Percentiles rank a stretch among this genome's conserved stretches.
These are phyloP conservation scores for Ceratobasidium sp. DNA, from an alignment of 1,284 basidiomycete species.

Conservation along the genomic window DNA sequence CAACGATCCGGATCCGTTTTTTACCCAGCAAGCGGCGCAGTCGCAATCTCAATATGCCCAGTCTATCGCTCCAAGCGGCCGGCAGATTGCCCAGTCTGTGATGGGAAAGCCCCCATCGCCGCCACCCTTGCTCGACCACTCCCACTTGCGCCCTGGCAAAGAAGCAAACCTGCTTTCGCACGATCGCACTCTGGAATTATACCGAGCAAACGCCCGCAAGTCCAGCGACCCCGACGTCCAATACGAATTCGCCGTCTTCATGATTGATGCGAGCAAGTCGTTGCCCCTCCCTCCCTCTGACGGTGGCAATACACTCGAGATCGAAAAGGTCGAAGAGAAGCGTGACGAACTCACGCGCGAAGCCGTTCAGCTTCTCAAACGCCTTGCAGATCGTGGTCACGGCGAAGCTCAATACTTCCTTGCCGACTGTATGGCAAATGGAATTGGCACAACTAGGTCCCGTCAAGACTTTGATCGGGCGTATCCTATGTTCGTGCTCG, in stretches of 20 bases:
- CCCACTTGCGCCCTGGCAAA: constrained; percentile 92
- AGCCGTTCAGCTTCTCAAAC: constrained; percentile 85
- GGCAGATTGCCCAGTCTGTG: constrained; percentile 13
- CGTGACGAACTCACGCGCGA: constrained; percentile 88
- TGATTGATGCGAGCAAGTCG: constrained; percentile 94
- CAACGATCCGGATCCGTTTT: constrained; percentile 39
- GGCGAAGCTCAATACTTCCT: constrained; percentile 96
- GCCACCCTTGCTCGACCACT: constrained; percentile 78
- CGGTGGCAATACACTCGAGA: constrained; percentile 73
- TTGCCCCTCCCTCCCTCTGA: constrained; percentile 73
- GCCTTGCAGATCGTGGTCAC: constrained; percentile 93
- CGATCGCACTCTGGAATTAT: constrained; percentile 95
- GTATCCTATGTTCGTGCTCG: constrained; percentile 94
- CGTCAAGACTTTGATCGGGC: constrained; percentile 97
- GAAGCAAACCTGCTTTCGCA: constrained; percentile 93
- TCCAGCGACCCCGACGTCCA: constrained; percentile 97
- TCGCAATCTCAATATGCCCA: constrained; percentile 24
- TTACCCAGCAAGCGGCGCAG: constrained; percentile 14
- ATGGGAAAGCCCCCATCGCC: constrained; percentile 43
- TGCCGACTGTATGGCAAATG: constrained; percentile 97
- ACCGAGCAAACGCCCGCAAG: constrained; percentile 97
- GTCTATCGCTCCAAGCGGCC: constrained; percentile 21
- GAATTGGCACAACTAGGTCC: constrained; percentile 87
- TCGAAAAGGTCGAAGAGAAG: constrained; percentile 83
- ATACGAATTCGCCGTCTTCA: constrained; percentile 98